Evolutionary conservation across 129 eudicot species (phyloP).

Genomic region (Artemisia tridentata): DNA sequence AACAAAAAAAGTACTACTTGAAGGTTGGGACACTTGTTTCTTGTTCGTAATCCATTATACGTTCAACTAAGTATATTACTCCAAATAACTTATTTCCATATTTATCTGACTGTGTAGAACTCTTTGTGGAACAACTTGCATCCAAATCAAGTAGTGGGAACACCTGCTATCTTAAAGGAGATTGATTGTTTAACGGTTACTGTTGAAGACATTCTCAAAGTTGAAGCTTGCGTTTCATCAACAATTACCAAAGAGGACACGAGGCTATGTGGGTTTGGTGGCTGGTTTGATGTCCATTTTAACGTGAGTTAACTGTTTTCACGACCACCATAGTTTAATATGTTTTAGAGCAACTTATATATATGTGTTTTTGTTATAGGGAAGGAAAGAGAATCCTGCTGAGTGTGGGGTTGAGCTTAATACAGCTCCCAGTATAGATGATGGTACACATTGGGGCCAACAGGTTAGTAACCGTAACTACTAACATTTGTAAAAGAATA

Average conservation of each 20-base stretch:
- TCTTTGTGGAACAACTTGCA: conserved; percentile 90
- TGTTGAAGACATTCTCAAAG: conserved; percentile 64
- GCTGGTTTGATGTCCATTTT: conserved; percentile 99
- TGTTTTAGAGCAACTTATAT: not conserved
- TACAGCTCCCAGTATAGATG: conserved; percentile 72
- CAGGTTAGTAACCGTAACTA: conserved; percentile 56
- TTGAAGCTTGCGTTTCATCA: conserved; percentile 52
- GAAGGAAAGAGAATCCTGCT: conserved; percentile 71
- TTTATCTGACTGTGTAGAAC: conserved; percentile 48
- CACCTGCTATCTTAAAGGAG: conserved; percentile 69
- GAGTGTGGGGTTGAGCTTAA: conserved; percentile 71
- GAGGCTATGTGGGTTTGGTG: conserved; percentile 75
- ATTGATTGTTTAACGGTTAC: conserved; percentile 81
- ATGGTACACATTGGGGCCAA: conserved; percentile 93
- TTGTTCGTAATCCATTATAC: not conserved
- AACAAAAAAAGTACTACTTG: conserved; percentile 76
- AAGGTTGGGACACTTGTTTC: conserved; percentile 46
- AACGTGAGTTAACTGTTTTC: conserved; percentile 51
- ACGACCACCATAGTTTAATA: not conserved
- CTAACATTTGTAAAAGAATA: not conserved
- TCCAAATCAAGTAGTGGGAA: conserved; percentile 87
- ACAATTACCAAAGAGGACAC: conserved; percentile 59
- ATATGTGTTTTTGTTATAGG: conserved; percentile 32
- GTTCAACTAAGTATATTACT: not conserved
- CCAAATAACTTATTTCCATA: not conserved